Evolutionary conservation across 495 filamentous ascomycete genomes (phyloP), one percentile per base, ranked within the genome.

Genomic region (Talaromyces borbonicus): DNA sequence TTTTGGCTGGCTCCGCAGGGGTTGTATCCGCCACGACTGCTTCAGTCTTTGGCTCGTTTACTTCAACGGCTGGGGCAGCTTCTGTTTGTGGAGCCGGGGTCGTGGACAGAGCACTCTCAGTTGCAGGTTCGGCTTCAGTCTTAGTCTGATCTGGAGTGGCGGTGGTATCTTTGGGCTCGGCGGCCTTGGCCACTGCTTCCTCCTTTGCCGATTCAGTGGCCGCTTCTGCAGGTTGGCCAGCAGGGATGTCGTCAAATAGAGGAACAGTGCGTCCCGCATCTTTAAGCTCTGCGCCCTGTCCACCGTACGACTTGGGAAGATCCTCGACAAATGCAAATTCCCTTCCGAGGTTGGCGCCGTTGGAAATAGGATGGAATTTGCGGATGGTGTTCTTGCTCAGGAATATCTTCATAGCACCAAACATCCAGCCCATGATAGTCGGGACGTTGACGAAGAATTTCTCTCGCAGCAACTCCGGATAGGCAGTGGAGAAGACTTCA

Each of bases 391-490:
- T 86, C 53, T 77, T 70, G 47, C 79, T 78, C 33, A 92, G 64
- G 56, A 95, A 76, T 16, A 86, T 60, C 73, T 88, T 93, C 70
- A 93, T 84, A 43, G 81, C 70, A 23, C 63, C 63, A 58, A 83
- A 95, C 58, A 94, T 72, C 78, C 88, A 94, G 37, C 83, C 82
- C 88, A 93, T 94, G 55, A 94, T 67, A 43, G 78, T 60, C 0
- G 89, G 88, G 5, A 94, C 85, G 49, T 95, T 95, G 65, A 94
- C 82, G 56, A 95, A 95, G 74, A 84, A 92, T 71, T 94, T 95
- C 62, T 87, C 76, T 46, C 81, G 80, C 23, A 95, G 73, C 16
- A 92, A 76, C 68, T 95, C 89, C 0, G 89, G 89, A 68, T 95
- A 95, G 41, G 82, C 80, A 40, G 75, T 77, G 35, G 73, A 67